Evolutionary conservation across 129 eudicot species (phyloP), one percentile per base, ranked within the genome.

Genomic region (Erigeron canadensis): DNA sequence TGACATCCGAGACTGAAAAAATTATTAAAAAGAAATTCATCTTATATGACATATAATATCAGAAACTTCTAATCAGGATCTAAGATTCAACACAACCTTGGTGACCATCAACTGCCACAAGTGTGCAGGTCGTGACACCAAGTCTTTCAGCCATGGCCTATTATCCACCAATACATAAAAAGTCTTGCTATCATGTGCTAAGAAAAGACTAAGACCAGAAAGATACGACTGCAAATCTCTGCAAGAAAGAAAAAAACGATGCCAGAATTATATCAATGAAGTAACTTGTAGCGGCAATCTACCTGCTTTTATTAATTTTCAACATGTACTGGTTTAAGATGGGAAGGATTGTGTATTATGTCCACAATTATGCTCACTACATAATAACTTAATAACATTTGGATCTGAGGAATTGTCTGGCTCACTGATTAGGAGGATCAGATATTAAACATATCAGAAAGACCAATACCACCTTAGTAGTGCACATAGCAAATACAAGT

Each of bases 211-310:
- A 57, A 93, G 95, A 70, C 86, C 90, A 45, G 96, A 93, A 79
- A 93, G 98, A 75, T 93, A 93, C 10, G 98, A 87, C 84, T 93
- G 98, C 85, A 93, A 81, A 75, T 93, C 98, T 78, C 98, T 92
- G 77, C 71, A 77, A 74, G 4, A 75, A 67, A 76, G 83, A 62
- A 66, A 65, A 62, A 66, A 16, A 79, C 21, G 61, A 65, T 58
- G 62, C 39, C 56, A 34, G 66, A n/a, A 72, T 61, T 17, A 60
- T 40, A 63, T 61, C 23, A 57, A 60, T 10, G 38, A 43, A 15
- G 45, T 11, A 72, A 16, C n/a, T 38, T 59, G 4, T 4, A 40
- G 40, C 13, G 6, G 10, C 44, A 41, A 8, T 13, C 8, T n/a
- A 50, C 19, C 19, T 39, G 12, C 16, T 23, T 50, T 10, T 41